Conservation (phyloP, 306 rosid species). For the Prinsepia uniflora region DNA sequence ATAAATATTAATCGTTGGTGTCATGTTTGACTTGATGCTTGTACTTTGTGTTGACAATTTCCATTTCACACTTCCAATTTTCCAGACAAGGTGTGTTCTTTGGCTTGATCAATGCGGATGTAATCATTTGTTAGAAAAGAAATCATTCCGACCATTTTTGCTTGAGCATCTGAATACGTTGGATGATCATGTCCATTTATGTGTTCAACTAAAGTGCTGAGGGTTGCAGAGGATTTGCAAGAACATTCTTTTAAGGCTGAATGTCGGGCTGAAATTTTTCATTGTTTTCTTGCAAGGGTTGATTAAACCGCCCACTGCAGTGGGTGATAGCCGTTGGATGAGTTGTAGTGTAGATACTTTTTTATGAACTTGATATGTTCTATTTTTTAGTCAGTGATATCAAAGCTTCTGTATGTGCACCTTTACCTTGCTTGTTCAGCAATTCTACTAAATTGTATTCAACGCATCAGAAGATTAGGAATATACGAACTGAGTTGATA, state of each 20-base stretch:
- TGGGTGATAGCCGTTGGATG: not conserved
- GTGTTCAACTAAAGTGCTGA: conserved; percentile 5
- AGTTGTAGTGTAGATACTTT: not conserved
- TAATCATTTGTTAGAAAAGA: conserved; percentile 5
- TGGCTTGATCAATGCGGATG: conserved; percentile 43
- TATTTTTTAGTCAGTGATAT: not conserved
- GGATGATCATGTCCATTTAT: not conserved
- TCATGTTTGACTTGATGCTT: not conserved
- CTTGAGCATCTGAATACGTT: not conserved
- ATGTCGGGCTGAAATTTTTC: conserved; percentile 13
- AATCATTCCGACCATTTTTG: not conserved
- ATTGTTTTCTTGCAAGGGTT: not conserved
- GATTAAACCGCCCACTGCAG: not conserved
- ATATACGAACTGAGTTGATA: not conserved
- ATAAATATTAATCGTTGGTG: no score
- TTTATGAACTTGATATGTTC: not conserved
- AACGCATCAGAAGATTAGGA: not conserved
- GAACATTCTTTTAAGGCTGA: not conserved
- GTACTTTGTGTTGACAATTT: conserved; percentile 23
- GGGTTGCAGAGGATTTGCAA: not conserved
- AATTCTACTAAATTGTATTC: not conserved
- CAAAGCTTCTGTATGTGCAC: not conserved
- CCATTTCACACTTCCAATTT: conserved; percentile 19
- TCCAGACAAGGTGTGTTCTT: conserved; percentile 88
- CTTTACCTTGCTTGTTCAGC: not conserved